These are phyloP conservation scores for Tricholomella constricta DNA, from an alignment of 768 basidiomycete species.

Conservation along the genomic window DNA sequence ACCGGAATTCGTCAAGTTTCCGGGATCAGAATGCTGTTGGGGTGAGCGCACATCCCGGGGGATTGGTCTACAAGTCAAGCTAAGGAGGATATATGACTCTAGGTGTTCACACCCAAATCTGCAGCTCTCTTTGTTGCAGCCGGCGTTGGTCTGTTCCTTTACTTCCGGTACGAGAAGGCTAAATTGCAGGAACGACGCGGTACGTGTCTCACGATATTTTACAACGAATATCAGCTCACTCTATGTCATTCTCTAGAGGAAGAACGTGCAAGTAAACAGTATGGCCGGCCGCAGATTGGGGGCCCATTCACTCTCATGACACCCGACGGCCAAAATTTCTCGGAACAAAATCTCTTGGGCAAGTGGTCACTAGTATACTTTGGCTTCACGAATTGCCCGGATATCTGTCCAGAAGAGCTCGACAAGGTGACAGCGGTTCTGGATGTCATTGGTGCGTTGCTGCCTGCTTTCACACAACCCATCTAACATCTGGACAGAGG, in stretches of 20 bases:
- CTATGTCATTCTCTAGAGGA: conserved; percentile 49
- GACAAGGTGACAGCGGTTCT: conserved; percentile 90
- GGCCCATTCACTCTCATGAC: conserved; percentile 83
- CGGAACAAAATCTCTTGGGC: conserved; percentile 81
- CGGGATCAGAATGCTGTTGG: conserved; percentile 37
- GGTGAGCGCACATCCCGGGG: conserved; percentile 22
- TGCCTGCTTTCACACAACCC: neutral
- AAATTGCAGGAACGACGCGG: conserved; percentile 76
- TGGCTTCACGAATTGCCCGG: conserved; percentile 99
- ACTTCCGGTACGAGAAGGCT: conserved; percentile 87
- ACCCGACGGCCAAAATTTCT: conserved; percentile 69
- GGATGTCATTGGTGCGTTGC: conserved; percentile 64
- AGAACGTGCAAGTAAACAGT: conserved; percentile 69
- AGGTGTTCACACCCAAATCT: conserved; percentile 93
- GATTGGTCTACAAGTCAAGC: neutral
- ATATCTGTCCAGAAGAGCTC: conserved; percentile 97
- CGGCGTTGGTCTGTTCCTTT: conserved; percentile 80
- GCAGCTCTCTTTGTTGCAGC: conserved; percentile 84
- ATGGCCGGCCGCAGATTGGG: conserved; percentile 87
- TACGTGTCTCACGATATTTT: conserved; percentile 35
- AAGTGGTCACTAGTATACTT: conserved; percentile 95
- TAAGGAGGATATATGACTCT: conserved; percentile 7
- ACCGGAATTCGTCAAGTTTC: conserved; percentile 28
- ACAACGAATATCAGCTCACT: neutral
- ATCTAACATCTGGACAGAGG: conserved; percentile 46